Percentiles rank a stretch among this genome's conserved stretches.
These are phyloP conservation scores for Calonectria hawksworthii DNA, from an alignment of 2,329 filamentous ascomycete genomes.

Conservation along the genomic window DNA sequence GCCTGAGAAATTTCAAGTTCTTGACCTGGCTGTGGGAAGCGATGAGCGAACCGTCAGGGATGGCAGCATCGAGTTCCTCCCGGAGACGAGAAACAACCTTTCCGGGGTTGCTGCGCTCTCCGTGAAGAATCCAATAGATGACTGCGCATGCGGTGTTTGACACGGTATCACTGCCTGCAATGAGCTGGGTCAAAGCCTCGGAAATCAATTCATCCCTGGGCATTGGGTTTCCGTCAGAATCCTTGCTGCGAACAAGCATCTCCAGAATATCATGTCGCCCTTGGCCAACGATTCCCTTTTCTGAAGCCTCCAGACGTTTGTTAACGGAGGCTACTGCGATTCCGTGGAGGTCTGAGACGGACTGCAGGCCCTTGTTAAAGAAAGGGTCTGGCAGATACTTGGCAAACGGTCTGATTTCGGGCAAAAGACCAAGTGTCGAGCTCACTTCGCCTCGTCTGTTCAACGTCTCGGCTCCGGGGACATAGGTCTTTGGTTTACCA, in stretches of 20 bases:
- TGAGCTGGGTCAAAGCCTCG: constrained; percentile 33
- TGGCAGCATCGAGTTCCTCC: constrained; percentile 28
- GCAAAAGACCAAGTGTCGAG: constrained; percentile 28
- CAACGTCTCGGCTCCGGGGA: constrained; percentile 28
- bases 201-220: constrained; percentile 26
- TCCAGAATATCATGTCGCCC: constrained; percentile 27
- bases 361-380: constrained; percentile 30
- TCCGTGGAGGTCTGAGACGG: constrained; percentile 28
- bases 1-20: constrained; percentile 26
- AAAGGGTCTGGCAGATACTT: constrained; percentile 32
- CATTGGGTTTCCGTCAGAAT: constrained; percentile 23
- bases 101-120: constrained; percentile 24
- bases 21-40: constrained; percentile 23
- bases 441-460: constrained; percentile 32
- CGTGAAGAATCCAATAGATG: constrained; percentile 31
- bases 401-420: constrained; percentile 21
- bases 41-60: constrained; percentile 11
- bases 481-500: constrained; percentile 23
- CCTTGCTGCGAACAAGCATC: constrained; percentile 25
- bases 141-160: constrained; percentile 32
- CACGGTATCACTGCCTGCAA: constrained; percentile 32
- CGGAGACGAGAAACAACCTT: constrained; percentile 22
- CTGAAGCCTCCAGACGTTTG: constrained; percentile 13
- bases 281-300: background rate
- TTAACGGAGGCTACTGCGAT: constrained; percentile 23